Evolutionary conservation across 306 rosid species (phyloP).

Genomic region (Ceratonia siliqua): DNA sequence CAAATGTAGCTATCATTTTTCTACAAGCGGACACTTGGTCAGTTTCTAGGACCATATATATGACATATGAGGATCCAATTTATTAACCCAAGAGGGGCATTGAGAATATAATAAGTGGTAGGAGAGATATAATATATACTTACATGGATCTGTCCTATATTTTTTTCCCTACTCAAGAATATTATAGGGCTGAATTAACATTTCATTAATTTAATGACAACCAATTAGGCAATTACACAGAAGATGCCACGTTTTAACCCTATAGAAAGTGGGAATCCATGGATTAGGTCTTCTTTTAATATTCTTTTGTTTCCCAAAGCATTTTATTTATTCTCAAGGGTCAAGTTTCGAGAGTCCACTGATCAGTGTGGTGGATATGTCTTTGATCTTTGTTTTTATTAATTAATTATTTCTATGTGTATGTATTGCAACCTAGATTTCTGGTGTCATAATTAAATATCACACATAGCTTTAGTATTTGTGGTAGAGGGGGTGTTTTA

Average conservation of each 20-base stretch:
- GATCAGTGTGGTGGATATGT: conserved; percentile 31
- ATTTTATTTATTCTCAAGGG: conserved; percentile 26
- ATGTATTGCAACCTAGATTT: not conserved
- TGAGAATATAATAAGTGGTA: not conserved
- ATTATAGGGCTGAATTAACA: conserved; percentile 12
- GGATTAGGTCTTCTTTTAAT: conserved; percentile 28
- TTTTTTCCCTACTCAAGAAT: conserved; percentile 27
- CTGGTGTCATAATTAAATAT: conserved; percentile 27
- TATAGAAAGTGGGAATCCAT: conserved; percentile 28
- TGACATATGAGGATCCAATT: not conserved
- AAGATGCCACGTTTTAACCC: conserved; percentile 34
- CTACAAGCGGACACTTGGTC: not conserved
- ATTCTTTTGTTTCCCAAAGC: conserved; percentile 7
- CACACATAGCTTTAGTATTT: conserved; percentile 32
- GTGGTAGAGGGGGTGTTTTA: conserved; percentile 15
- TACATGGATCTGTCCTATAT: conserved; percentile 23
- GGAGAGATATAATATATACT: not conserved
- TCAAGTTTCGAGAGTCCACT: conserved; percentile 34
- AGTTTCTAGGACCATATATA: not conserved
- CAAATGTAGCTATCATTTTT: not conserved
- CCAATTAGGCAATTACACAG: conserved; percentile 33
- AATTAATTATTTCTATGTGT: not conserved
- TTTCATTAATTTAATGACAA: conserved; percentile 17
- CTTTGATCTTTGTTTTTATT: conserved; percentile 21
- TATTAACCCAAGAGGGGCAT: not conserved